Evolutionary conservation across 2,329 filamentous ascomycete species (phyloP).

Genomic region (Cercospora janseana): DNA sequence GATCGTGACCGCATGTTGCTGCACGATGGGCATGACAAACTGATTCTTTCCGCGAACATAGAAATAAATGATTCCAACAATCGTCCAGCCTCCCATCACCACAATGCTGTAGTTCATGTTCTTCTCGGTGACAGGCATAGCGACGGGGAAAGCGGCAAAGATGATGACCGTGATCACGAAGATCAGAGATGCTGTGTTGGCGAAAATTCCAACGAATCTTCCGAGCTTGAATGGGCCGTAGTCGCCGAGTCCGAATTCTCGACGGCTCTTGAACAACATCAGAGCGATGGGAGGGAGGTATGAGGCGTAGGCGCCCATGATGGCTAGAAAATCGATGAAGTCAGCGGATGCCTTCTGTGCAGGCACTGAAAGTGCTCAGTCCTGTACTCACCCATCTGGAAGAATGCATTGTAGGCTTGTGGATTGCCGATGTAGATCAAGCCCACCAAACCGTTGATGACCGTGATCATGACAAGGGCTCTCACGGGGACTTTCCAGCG

Average conservation of each 20-base stretch:
- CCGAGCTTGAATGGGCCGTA: neutral
- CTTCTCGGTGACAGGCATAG: neutral
- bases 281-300: neutral
- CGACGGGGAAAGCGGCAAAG: neutral
- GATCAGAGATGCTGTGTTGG: neutral
- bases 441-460: conserved; percentile 39
- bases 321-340: too few relatives aligned
- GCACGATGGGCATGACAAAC: neutral
- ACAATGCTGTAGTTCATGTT: neutral
- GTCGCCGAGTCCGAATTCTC: neutral
- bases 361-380: too few relatives aligned
- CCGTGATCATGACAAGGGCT: conserved; percentile 15
- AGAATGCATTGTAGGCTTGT: conserved; percentile 48
- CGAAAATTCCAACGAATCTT: neutral
- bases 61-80: neutral
- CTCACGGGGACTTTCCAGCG: conserved; percentile 15
- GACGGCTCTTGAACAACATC: neutral
- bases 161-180: neutral
- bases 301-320: neutral
- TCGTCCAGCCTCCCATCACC: neutral
- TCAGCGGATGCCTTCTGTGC: too few relatives aligned
- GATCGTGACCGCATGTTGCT: neutral
- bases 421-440: conserved; percentile 55
- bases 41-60: neutral
- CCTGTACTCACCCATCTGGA: too few relatives aligned